phyloP scores from a whole-genome alignment of 1,139 yeast species.

The Debaryomyces nepalensis region DNA sequence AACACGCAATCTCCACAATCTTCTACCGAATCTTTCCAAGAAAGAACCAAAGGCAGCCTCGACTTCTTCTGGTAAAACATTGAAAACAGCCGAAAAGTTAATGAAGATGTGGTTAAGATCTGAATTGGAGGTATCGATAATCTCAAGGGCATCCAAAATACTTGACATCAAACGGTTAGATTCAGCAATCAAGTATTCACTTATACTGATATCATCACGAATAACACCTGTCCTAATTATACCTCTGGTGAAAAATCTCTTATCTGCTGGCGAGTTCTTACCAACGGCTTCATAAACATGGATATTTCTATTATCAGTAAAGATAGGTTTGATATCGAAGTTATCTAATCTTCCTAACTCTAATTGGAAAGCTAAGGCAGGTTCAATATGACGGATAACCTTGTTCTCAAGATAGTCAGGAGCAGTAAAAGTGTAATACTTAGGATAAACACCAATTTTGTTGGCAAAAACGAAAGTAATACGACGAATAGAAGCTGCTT shows the following conservation, averaged over 20 bases:
- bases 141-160: conserved; percentile 91
- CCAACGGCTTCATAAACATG: conserved; percentile 97
- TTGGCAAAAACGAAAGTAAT: conserved; percentile 88
- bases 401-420: conserved; percentile 82
- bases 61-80: conserved; percentile 91
- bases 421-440: conserved; percentile 93
- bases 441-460: conserved; percentile 85
- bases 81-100: conserved; percentile 93
- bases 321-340: conserved; percentile 91
- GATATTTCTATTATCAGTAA: conserved; percentile 95
- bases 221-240: conserved; percentile 95
- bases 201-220: conserved; percentile 88
- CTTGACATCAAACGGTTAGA: conserved; percentile 95
- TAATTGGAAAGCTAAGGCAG: conserved; percentile 96
- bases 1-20: conserved; percentile 94
- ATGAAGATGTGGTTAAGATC: conserved; percentile 96
- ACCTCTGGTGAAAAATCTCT: conserved; percentile 95
- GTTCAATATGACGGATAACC: conserved; percentile 96
- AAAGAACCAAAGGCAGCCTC: conserved; percentile 98
- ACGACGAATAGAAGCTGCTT: conserved; percentile 80
- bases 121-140: conserved; percentile 91
- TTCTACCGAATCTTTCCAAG: conserved; percentile 95
- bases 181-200: conserved; percentile 93
- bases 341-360: conserved; percentile 93
- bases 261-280: conserved; percentile 90